phyloP scores from a whole-genome alignment of 2,329 filamentous ascomycete genomes.

The Scolecobasidium constrictum region DNA sequence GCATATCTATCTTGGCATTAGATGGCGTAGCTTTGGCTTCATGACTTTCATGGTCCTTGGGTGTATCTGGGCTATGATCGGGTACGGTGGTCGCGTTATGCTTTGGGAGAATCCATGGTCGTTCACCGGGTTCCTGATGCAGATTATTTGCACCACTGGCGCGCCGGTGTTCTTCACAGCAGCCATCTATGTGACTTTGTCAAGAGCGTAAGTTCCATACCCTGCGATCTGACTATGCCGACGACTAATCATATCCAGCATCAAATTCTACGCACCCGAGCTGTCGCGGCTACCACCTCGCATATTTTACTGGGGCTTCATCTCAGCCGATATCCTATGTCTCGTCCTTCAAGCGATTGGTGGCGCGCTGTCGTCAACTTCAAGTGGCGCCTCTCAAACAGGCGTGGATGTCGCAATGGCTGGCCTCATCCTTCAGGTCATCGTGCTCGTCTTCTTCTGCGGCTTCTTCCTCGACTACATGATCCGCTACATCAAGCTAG shows the following conservation, averaged over 20 bases:
- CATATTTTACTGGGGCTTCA: conserved; percentile 39
- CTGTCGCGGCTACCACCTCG: conserved; percentile 32
- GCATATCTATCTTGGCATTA: conserved; percentile 23
- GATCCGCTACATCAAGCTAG: too few species aligned
- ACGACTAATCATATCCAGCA: too few species aligned
- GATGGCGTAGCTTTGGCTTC: conserved; percentile 28
- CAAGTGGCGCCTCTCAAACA: conserved; percentile 8
- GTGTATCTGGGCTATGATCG: conserved; percentile 29
- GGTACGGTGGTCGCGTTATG: too few species aligned
- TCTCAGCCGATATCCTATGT: conserved; percentile 35
- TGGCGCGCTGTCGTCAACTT: conserved; percentile 28
- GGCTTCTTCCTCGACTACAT: conserved; percentile 26
- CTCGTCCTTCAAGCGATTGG: conserved; percentile 35
- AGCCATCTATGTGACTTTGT: too few species aligned
- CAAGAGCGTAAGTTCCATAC: too few species aligned
- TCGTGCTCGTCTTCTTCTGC: conserved; percentile 31
- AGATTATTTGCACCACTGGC: too few species aligned
- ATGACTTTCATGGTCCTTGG: conserved; percentile 28
- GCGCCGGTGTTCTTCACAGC: too few species aligned
- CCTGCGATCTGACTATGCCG: too few species aligned
- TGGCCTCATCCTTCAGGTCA: conserved; percentile 33
- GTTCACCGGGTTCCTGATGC: too few species aligned
- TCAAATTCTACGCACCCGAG: too few species aligned
- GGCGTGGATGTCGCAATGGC: conserved; percentile 24
- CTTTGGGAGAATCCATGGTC: too few species aligned